Conservation (phyloP, 2,329 filamentous ascomycete species). For the Aureobasidium sp. region DNA sequence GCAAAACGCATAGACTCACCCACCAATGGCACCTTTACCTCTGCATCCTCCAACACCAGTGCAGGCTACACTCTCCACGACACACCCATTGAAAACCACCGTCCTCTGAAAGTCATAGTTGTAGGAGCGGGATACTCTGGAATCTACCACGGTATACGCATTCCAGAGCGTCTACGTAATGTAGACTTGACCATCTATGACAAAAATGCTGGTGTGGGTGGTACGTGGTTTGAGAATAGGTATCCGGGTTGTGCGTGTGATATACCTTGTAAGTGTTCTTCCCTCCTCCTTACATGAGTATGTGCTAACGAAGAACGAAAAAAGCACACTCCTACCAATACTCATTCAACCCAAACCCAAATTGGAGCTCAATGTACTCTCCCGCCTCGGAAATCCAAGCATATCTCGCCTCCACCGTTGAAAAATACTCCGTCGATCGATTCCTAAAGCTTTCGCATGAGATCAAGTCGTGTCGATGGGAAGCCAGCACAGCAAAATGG, state of each 20-base stretch:
- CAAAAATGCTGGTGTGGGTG: constrained; percentile 34
- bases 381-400: constrained; percentile 30
- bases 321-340: constrained; percentile 37
- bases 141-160: constrained; percentile 36
- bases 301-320: too few relatives aligned
- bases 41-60: not conserved
- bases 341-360: constrained; percentile 33
- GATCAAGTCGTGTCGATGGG: constrained; percentile 26
- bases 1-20: constrained; percentile 7
- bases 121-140: constrained; percentile 38
- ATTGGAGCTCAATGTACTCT: constrained; percentile 34
- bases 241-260: constrained; percentile 36
- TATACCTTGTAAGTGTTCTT: constrained; percentile 14
- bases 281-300: too few relatives aligned
- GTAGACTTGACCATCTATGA: constrained; percentile 35
- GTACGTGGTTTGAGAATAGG: constrained; percentile 33
- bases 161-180: constrained; percentile 33
- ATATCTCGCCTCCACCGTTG: constrained; percentile 27
- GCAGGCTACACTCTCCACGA: constrained; percentile 26
- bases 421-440: constrained; percentile 29
- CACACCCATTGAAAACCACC: constrained; percentile 33
- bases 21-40: not conserved
- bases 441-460: constrained; percentile 30
- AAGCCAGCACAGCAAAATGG: constrained; percentile 29
- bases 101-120: constrained; percentile 35